These are phyloP conservation scores for Voacanga thouarsii DNA, from an alignment of 257 asterid species.

Conservation along the genomic window DNA sequence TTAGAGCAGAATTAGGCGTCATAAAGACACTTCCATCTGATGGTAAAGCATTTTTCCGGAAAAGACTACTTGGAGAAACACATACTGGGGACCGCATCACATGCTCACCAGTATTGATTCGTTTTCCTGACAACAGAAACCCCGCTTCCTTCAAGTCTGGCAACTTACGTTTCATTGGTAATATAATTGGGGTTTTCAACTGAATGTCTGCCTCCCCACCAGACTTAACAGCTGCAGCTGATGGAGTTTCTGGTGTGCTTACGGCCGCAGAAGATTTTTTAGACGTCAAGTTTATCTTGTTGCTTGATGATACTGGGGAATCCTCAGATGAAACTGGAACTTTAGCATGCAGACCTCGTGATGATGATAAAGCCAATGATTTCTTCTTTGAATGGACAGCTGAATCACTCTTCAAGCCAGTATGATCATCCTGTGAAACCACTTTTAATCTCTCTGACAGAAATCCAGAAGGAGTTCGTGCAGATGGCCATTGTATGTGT, in stretches of 20 bases:
- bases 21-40: constrained; percentile 49
- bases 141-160: constrained; percentile 63
- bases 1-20: constrained; percentile 47
- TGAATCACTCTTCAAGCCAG: constrained; percentile 48
- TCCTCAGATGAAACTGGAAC: constrained; percentile 38
- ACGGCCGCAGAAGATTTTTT: constrained; percentile 34
- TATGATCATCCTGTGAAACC: constrained; percentile 39
- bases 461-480: constrained; percentile 69
- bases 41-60: constrained; percentile 53
- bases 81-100: constrained; percentile 51
- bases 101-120: constrained; percentile 66
- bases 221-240: constrained; percentile 41
- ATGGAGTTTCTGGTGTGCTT: constrained; percentile 50
- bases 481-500: constrained; percentile 90
- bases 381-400: constrained; percentile 55
- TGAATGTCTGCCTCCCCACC: constrained; percentile 50
- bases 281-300: constrained; percentile 33
- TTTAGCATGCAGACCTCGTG: constrained; percentile 35
- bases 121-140: constrained; percentile 47
- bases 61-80: constrained; percentile 40
- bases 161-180: constrained; percentile 87
- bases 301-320: constrained; percentile 40
- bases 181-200: constrained; percentile 66
- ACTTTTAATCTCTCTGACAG: constrained; percentile 56
- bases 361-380: constrained; percentile 36